Evolutionary conservation across 1,284 basidiomycete species (phyloP), one percentile per base, ranked within the genome.

Genomic region (Inonotus hispidus): DNA sequence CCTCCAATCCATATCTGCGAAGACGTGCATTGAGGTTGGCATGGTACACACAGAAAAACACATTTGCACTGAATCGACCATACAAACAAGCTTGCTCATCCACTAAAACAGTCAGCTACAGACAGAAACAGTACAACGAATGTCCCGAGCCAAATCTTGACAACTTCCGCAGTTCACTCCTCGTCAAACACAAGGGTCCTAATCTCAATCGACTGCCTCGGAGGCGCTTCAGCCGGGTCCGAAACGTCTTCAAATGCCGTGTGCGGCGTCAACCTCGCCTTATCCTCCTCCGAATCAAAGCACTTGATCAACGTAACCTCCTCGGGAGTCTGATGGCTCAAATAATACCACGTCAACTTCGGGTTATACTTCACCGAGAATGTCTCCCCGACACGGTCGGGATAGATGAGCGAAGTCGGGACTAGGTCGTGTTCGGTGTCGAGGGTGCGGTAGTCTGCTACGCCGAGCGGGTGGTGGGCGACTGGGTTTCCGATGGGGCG

Each of bases 401-500:
- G 68, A 64, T 73, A 75, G 52, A 74, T 69, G 53, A 74, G 69
- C 41, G 71, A 68, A 2, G 70, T 70, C 7, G 71, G 56, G 39
- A 76, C 64, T 55, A 79, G 69, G 63, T 78, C 74, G 11, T 69
- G 63, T 6, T 70, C 66, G 1, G 65, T 58, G 61, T 74, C 65
- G 29, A 82, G 67, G 10, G 74, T 72, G 49, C 75, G 72, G 55
- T 72, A 79, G 65, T 82, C 81, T 0, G 75, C 75, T 1, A 82
- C 69, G 0, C 78, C 78, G 49, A 83, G 75, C 0, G 82, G 82
- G 64, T 70, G 71, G 65, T 83, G 78, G 21, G 73, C 69, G 13
- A 78, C 80, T 1, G 77, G 64, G 49, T 79, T 72, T 10, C 68
- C 71, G 58, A 83, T 76, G 2, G 82, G 81, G 19, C 80, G 73